These are phyloP conservation scores for Discostella pseudostelligera DNA, from an alignment of 108 stramenopile genomes.

Conservation along the genomic window DNA sequence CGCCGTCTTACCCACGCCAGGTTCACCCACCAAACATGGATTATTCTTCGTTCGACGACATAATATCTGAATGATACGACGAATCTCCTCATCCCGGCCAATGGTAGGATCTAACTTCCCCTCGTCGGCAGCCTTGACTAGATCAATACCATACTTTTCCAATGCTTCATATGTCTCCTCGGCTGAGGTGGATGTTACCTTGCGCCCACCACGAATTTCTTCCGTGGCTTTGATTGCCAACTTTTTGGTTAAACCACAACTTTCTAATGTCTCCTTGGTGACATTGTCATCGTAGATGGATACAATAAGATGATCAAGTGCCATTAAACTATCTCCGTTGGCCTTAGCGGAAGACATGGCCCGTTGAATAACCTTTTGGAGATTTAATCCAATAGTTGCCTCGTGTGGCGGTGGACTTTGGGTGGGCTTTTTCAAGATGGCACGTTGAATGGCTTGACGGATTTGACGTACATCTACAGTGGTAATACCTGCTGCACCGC, in stretches of 20 bases:
- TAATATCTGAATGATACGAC: slow-evolving; percentile 88
- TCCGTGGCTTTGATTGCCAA: slow-evolving; percentile 52
- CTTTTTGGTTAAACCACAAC: slow-evolving; percentile 66
- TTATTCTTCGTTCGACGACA: slow-evolving; percentile 97
- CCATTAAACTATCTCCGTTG: slow-evolving; percentile 78
- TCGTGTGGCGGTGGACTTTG: slow-evolving; percentile 81
- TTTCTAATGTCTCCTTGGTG: slow-evolving; percentile 49
- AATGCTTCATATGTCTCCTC: slow-evolving; percentile 72
- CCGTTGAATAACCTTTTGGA: slow-evolving; percentile 62
- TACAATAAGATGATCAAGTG: slow-evolving; percentile 72
- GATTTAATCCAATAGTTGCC: slow-evolving; percentile 49
- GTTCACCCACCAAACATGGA: slow-evolving; percentile 91
- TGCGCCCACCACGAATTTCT: slow-evolving; percentile 67
- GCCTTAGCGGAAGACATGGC: slow-evolving; percentile 65
- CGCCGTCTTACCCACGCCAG: slow-evolving; percentile 94
- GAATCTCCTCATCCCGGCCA: slow-evolving; percentile 97
- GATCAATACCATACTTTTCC: slow-evolving; percentile 76
- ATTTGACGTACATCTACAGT: slow-evolving; percentile 56
- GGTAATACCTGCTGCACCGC: slow-evolving; percentile 11
- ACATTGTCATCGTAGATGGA: slow-evolving; percentile 72
- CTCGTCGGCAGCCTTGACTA: slow-evolving; percentile 82
- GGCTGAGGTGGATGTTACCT: slow-evolving; percentile 66
- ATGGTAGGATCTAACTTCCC: slow-evolving; percentile 96
- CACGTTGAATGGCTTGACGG: slow-evolving; percentile 60
- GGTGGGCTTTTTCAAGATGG: slow-evolving; percentile 65